phyloP scores from a whole-genome alignment of 2,329 filamentous ascomycete genomes.

The Ceratocystis huliohia region DNA sequence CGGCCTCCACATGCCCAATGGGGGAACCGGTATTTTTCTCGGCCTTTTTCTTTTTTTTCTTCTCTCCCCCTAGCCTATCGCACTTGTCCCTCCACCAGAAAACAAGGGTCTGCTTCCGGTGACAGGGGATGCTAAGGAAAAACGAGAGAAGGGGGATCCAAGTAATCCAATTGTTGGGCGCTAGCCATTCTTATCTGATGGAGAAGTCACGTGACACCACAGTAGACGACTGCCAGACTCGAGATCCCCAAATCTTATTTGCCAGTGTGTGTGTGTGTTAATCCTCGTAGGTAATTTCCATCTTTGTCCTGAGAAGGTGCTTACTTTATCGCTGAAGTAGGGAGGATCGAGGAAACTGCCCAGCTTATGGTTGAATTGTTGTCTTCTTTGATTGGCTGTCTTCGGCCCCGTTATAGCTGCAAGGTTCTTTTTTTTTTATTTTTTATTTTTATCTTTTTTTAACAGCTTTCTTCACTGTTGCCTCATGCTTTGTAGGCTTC shows the following conservation, averaged over 20 bases:
- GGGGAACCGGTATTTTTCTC: slow-evolving; percentile 5
- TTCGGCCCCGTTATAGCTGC: background rate
- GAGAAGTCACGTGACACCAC: no score
- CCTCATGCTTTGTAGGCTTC: background rate
- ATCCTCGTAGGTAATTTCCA: no score
- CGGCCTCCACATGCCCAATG: slow-evolving; percentile 5
- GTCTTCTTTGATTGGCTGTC: background rate
- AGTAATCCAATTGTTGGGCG: background rate
- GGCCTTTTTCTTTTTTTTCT: background rate
- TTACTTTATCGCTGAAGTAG: no score
- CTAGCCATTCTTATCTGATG: background rate
- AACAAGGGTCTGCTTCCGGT: background rate
- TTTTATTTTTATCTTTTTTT: background rate
- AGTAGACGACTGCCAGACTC: no score
- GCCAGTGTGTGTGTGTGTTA: no score
- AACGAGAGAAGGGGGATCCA: background rate
- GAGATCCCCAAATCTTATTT: no score
- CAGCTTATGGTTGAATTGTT: background rate
- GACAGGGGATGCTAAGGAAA: background rate
- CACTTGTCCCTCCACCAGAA: background rate
- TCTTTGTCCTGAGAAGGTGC: no score
- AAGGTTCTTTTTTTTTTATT: background rate
- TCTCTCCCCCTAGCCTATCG: background rate
- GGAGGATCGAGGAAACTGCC: background rate
- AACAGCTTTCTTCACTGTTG: background rate